Base-by-base conservation (phyloP, 2,329 filamentous ascomycete species). In the Penicillium sp. region DNA sequence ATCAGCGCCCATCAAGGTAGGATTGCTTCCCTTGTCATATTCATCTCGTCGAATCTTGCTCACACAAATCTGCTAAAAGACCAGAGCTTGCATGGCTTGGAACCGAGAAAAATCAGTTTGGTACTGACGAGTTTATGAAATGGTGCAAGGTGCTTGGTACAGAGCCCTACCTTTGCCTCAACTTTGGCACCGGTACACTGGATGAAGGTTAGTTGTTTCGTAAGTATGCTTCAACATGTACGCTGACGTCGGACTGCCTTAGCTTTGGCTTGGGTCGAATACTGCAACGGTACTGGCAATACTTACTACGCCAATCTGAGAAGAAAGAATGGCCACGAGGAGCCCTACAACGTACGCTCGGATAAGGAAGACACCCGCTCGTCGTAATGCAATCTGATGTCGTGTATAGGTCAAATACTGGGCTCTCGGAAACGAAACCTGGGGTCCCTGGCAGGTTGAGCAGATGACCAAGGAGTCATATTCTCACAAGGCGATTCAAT, bases 51-150 rank as follows among this genome's bases (percentile, higher is more conserved):
- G 18, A 10, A 30, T 3, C 6, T 32, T 27, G 27, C 30, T 51
- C 9, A 44, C 35, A 26, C 34, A 47, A 16, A 56, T 29, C 26
- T 29, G 2, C 4, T 13, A n/a, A 49, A 27, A 81, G 87, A 62
- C 87, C 85, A 1, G 90, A 94, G 67, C 79, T 94, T 49, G 90
- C 90, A 5, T 94, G 90, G 90, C 78, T 88, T 18, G 88, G 86
- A 32, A 82, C 83, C 1, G 90, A 94, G 76, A 83, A 80, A 27
- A 94, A 94, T 70, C 78, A 87, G 58, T 92, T 94, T 66, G 90
- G 90, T 53, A 94, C 90, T 0, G 89, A 94, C 70, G 90, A 94
- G 76, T 94, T 94, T 73, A 84, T 94, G 81, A 81, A 86, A 62
- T 93, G 89, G 89, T 90, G 89, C 59, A 80, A 86, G 61, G 77